Base-by-base conservation (phyloP, 202 grass and related monocot species). In the Bolboschoenoplectus hybrid region DNA sequence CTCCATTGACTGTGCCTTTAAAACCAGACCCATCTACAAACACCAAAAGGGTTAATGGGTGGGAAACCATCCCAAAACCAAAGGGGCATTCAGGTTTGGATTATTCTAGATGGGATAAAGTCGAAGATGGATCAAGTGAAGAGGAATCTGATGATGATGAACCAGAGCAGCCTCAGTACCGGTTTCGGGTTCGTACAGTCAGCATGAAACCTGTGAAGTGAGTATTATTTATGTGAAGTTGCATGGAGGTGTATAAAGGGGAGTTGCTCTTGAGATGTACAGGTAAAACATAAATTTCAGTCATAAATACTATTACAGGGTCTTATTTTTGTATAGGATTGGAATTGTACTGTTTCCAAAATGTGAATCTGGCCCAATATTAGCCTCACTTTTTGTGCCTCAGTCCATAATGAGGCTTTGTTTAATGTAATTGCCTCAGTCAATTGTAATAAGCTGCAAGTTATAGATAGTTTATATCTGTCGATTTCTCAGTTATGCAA, bases 51-150 rank as follows among this genome's bases (percentile, higher is more conserved):
- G 81, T 83, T 11, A 86, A 91, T 16, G 85, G 95, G 14, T 91
- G 86, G 96, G 87, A 92, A 36, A 66, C 91, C 47, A 90, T 98
- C 12, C 67, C 89, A 70, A 98, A 98, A 89, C 96, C 91, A 26
- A 98, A 98, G 87, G 93, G 93, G 0, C 96, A 98, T 88, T 91
- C 93, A 63, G 86, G 91, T 11, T 91, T 98, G 81, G 93, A 98
- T 86, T 98, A 98, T 84, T 98, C 93, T 0, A 90, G 94, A 81
- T 98, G 96, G 96, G 93, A 98, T 43, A 95, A 87, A 55, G 91
- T 98, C 36, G 87, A 94, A 88, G 90, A 94, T 66, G 96, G 88
- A 81, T 98, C 89, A 0, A 98, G 93, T 80, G 96, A 94, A 56
- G 91, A 98, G 4, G 95, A 95, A 3, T 71, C 84, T 36, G 95